phyloP scores from a whole-genome alignment of 2,329 filamentous ascomycete genomes.

The Talaromyces sp. region DNA sequence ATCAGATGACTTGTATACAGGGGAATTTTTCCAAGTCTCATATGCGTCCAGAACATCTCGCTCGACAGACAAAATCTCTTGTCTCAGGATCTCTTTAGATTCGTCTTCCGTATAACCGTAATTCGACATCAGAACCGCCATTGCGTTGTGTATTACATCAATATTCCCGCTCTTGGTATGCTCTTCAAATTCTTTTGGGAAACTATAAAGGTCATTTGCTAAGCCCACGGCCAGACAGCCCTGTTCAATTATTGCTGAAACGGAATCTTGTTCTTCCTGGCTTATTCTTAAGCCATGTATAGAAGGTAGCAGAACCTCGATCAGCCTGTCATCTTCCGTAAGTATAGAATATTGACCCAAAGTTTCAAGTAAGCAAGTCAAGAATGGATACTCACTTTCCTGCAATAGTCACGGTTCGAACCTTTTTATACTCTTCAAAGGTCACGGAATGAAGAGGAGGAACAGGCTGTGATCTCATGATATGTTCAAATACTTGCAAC shows the following conservation, averaged over 20 bases:
- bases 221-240: neutral
- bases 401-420: neutral
- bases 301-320: neutral
- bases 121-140: constrained; percentile 11
- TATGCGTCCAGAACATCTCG: constrained; percentile 5
- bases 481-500: neutral
- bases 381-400: neutral
- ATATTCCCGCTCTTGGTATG: neutral
- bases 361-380: neutral
- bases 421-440: neutral
- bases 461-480: neutral
- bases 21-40: constrained; percentile 4
- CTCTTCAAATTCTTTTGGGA: constrained; percentile 8
- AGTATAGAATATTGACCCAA: neutral
- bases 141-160: constrained; percentile 10
- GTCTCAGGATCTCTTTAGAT: constrained; percentile 9
- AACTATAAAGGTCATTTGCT: constrained; percentile 13
- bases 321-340: neutral
- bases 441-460: neutral
- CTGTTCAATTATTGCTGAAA: neutral
- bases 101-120: constrained; percentile 13
- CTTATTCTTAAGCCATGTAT: neutral
- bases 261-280: neutral
- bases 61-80: constrained; percentile 6
- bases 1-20: neutral